Evolutionary conservation across 1,284 basidiomycete genomes (phyloP), one percentile per base, ranked within the genome.

Genomic region (Cryptococcus jaspeensis): DNA sequence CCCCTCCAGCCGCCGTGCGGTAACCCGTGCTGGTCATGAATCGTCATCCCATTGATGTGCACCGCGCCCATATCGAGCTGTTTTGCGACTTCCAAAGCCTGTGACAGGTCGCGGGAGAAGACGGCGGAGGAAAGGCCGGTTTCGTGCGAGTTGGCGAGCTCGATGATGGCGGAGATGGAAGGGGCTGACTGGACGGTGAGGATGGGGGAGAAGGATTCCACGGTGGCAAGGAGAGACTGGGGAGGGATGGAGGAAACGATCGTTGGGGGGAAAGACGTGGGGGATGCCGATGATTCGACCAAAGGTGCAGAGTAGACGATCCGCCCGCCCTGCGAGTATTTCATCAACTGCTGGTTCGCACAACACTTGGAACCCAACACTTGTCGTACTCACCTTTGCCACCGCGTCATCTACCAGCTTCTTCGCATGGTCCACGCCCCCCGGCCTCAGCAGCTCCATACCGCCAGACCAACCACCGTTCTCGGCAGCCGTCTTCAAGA

Each of bases 21-120:
- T 36, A 74, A 49, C 25, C 59, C 55, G 15, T 67, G 60, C 41
- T 73, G 62, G 52, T 75, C 71, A 54, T 74, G 70, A 0, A 74
- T 59, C 2, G 71, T 73, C 59, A 69, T 69, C 0, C 63, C 66
- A 51, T 75, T 75, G 53, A 75, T 62, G 58, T 75, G 72, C 11
- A 75, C 65, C 20, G 61, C 56, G 2, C 67, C 67, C 13, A 47
- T 50, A 22, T 71, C 64, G 8, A 73, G 39, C 23, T 56, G 20
- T n/a, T 52, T 56, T 1, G 68, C 67, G 8, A 71, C 50, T 15
- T 55, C 50, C 12, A 70, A 23, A 1, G 66, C 67, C 32, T 56
- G 22, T 16, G 43, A 25, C 18, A 59, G 45, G 48, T 67, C 60
- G 5, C 46, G 39, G 8, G 60, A 53, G 55, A 65, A 73, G 20